A percentile compares a stretch with the other conserved stretches of the same genome.
Evolutionary conservation across 202 grass and related monocot species (phyloP).

Genomic region (Carex arenaria): DNA sequence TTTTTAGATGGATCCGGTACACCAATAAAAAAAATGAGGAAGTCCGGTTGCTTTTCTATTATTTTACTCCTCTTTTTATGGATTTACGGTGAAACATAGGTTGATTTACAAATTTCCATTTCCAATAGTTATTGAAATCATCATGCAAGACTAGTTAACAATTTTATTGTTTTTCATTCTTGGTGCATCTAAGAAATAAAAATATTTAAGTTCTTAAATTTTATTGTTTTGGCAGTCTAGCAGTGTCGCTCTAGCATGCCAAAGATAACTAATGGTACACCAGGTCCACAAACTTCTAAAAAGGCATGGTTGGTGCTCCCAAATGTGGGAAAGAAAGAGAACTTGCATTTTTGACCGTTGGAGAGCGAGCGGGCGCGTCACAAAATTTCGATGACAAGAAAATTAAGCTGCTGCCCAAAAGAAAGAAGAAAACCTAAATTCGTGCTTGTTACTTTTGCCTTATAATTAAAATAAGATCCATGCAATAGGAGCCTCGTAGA

Average conservation of each 20-base stretch:
- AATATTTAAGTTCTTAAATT: no score
- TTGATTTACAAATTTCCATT: not conserved
- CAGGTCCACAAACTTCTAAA: not conserved
- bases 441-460: not conserved
- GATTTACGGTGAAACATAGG: not conserved
- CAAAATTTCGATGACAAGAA: not conserved
- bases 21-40: not conserved
- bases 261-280: not conserved
- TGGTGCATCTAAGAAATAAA: not conserved
- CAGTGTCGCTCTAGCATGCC: not conserved
- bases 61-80: not conserved
- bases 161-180: not conserved
- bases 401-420: not conserved
- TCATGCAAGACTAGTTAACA: not conserved
- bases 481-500: slow-evolving; percentile 1
- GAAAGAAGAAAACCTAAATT: not conserved
- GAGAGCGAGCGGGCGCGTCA: not conserved
- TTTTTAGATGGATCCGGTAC: not conserved
- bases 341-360: not conserved
- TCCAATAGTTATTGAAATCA: not conserved
- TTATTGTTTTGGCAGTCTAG: not conserved
- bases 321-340: not conserved
- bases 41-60: not conserved
- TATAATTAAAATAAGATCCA: not conserved
- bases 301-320: not conserved